phyloP scores from a whole-genome alignment of 2,329 filamentous ascomycete species.

The Aspergillus japonicus region DNA sequence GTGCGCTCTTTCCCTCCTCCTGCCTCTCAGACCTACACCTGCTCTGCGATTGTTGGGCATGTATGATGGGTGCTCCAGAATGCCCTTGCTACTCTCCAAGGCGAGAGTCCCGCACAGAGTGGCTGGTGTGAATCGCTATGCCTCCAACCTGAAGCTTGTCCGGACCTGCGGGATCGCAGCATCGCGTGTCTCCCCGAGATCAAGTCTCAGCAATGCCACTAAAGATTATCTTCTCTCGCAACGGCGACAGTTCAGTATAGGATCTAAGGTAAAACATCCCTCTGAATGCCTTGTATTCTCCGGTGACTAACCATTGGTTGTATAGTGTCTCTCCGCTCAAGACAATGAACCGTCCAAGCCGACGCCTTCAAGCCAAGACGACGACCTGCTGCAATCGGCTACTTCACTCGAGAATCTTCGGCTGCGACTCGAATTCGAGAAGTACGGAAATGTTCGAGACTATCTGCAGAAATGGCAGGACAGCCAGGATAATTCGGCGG shows the following conservation, averaged over 20 bases:
- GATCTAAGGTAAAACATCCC: slow-evolving; percentile 4
- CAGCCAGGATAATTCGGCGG: slow-evolving; percentile 27
- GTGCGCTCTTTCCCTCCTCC: background rate
- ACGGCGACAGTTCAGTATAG: slow-evolving; percentile 2
- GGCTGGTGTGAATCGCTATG: slow-evolving; percentile 4
- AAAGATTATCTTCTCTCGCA: background rate
- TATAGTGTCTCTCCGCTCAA: background rate
- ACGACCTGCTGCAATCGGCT: slow-evolving; percentile 8
- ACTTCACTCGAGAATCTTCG: slow-evolving; percentile 29
- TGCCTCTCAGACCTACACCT: background rate
- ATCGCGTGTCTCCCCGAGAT: background rate
- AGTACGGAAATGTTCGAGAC: slow-evolving; percentile 40
- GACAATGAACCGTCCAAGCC: slow-evolving; percentile 1
- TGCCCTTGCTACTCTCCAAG: slow-evolving; percentile 26
- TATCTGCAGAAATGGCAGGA: slow-evolving; percentile 44
- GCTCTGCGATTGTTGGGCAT: slow-evolving; percentile 6
- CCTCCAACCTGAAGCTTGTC: background rate
- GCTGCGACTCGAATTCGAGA: slow-evolving; percentile 35
- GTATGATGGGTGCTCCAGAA: slow-evolving; percentile 17
- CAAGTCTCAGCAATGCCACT: background rate
- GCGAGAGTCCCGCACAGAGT: slow-evolving; percentile 12
- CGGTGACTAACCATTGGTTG: background rate
- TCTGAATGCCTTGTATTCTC: background rate
- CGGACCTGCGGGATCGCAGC: background rate
- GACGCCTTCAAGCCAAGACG: background rate